Evolutionary conservation across 2,329 filamentous ascomycete genomes (phyloP).

Genomic region (Sporothrix inflata): DNA sequence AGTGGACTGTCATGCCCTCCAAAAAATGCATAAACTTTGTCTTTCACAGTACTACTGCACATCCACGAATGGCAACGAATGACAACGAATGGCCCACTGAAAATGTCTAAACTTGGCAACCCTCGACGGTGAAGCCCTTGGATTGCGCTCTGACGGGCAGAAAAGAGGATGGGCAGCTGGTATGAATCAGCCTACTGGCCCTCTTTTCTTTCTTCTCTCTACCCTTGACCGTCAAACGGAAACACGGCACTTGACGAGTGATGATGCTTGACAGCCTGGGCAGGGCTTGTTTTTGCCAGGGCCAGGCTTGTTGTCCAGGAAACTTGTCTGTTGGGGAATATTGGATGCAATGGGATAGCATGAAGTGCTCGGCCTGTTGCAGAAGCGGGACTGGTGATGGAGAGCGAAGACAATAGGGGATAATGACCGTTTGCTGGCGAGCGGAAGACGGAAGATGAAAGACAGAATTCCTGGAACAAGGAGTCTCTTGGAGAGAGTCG

Average conservation of each 20-base stretch:
- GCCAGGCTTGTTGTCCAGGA: not conserved
- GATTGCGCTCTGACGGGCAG: slow-evolving; percentile 11
- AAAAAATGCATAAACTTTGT: slow-evolving; percentile 6
- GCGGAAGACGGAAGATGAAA: too few relatives aligned
- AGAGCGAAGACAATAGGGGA: not conserved
- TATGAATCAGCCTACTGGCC: not conserved
- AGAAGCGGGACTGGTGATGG: not conserved
- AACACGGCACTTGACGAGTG: not conserved
- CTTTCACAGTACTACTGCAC: not conserved
- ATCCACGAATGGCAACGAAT: not conserved
- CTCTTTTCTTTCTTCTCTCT: too few relatives aligned
- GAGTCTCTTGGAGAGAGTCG: not conserved
- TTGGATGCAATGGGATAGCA: not conserved
- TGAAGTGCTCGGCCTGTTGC: not conserved
- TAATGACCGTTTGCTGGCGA: not conserved
- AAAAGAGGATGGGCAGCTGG: not conserved
- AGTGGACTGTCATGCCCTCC: not conserved
- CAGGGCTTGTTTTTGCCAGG: not conserved
- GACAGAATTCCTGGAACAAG: slow-evolving; percentile 8
- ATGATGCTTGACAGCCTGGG: not conserved
- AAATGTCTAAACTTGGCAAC: slow-evolving; percentile 11
- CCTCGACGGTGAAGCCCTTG: not conserved
- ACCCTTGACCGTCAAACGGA: not conserved
- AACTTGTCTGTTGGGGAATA: not conserved
- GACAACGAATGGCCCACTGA: not conserved